Evolutionary conservation across 2,329 filamentous ascomycete species (phyloP).

Genomic region (Sordariomycetes sp.): DNA sequence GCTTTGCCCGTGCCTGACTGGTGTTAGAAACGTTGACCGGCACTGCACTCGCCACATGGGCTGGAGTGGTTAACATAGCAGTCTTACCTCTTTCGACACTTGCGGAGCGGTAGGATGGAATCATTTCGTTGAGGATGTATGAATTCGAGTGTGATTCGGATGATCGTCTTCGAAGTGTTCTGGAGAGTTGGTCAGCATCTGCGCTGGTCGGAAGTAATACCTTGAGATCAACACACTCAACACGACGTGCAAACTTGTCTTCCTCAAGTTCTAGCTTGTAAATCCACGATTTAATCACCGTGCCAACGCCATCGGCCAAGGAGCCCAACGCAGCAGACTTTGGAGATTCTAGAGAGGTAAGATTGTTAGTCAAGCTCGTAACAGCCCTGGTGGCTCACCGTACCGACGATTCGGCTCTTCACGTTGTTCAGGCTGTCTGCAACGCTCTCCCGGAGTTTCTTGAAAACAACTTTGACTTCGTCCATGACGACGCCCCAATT

Average conservation of each 20-base stretch:
- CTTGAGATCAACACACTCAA: not conserved
- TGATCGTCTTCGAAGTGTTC: not conserved
- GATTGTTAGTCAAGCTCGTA: no score
- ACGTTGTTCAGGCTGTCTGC: not conserved
- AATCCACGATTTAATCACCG: not conserved
- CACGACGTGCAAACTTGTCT: not conserved
- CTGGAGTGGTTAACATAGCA: not conserved
- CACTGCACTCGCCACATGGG: not conserved
- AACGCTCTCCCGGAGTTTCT: not conserved
- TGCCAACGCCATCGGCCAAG: not conserved
- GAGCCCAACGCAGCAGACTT: not conserved
- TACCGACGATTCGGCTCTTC: no score
- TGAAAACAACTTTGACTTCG: constrained; percentile 9
- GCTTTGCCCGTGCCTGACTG: not conserved
- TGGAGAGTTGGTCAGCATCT: not conserved
- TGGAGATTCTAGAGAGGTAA: not conserved
- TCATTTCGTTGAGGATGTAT: constrained; percentile 5
- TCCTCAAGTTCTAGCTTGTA: not conserved
- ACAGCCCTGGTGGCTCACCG: no score
- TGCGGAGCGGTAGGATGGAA: constrained; percentile 3
- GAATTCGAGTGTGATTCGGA: constrained; percentile 5
- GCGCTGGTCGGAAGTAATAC: not conserved
- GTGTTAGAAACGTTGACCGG: not conserved
- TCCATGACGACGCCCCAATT: constrained; percentile 19
- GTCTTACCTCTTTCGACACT: not conserved